Evolutionary conservation across 176 grass and related monocot species (phyloP).

Genomic region (Cenchrus purpureus): DNA sequence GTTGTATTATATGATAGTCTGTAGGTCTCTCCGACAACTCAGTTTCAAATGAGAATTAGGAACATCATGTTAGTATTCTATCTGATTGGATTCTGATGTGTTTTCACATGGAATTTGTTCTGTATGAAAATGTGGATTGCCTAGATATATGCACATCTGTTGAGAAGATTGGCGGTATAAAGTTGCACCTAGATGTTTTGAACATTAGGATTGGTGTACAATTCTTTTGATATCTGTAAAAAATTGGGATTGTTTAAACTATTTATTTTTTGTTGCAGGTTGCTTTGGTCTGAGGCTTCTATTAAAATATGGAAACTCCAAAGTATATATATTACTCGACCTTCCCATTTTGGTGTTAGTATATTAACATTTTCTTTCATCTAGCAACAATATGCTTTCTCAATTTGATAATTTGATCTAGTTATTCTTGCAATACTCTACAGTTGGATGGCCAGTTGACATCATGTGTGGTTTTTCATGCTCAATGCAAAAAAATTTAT

Average conservation of each 20-base stretch:
- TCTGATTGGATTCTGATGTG: neutral
- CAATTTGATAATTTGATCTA: slow-evolving; percentile 25
- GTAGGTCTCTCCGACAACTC: neutral
- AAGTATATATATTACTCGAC: neutral
- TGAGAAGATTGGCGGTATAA: neutral
- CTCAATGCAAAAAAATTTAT: neutral
- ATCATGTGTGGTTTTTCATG: neutral
- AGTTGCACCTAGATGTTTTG: neutral
- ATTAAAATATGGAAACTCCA: neutral
- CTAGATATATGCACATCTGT: neutral
- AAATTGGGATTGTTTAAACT: neutral
- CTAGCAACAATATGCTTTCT: neutral
- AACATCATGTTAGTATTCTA: neutral
- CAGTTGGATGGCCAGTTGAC: neutral
- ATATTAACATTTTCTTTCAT: neutral
- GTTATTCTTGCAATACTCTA: neutral
- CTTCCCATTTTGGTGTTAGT: neutral
- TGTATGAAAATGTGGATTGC: neutral
- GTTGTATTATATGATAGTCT: neutral
- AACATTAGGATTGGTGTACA: neutral
- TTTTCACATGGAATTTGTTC: neutral
- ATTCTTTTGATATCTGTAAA: neutral
- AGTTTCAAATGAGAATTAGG: slow-evolving; percentile 10
- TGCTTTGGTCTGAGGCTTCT: neutral
- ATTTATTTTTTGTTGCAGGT: slow-evolving; percentile 15